Evolutionary conservation across 768 basidiomycete species (phyloP).

Genomic region (Boletales sp.): DNA sequence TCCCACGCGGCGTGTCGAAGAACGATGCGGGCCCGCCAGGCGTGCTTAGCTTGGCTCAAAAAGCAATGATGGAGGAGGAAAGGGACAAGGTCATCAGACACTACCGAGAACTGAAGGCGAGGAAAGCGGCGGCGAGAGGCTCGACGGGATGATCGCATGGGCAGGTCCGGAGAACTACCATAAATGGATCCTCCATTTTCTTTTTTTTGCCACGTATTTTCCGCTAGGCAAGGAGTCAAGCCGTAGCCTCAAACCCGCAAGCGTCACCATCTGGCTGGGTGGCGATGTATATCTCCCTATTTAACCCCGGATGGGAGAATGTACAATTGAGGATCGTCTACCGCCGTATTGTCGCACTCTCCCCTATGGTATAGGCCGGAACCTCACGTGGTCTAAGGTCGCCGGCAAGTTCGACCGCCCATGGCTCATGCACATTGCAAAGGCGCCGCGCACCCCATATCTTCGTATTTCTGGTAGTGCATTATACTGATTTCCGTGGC

Average conservation of each 20-base stretch:
- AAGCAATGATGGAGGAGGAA: slow-evolving; percentile 72
- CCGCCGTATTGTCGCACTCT: not conserved
- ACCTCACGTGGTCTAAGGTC: too few relatives aligned
- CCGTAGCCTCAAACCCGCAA: too few relatives aligned
- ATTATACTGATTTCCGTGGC: slow-evolving; percentile 8
- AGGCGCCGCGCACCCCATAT: slow-evolving; percentile 1
- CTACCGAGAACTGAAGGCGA: slow-evolving; percentile 68
- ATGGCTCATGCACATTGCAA: slow-evolving; percentile 1
- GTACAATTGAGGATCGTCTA: not conserved
- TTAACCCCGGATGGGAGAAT: slow-evolving; percentile 1
- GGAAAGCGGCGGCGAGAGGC: slow-evolving; percentile 19
- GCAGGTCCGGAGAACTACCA: slow-evolving; percentile 6
- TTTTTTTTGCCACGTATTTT: not conserved
- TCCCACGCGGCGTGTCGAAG: slow-evolving; percentile 45
- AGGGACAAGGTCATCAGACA: slow-evolving; percentile 63
- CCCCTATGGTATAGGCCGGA: not conserved
- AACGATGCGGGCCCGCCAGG: slow-evolving; percentile 32
- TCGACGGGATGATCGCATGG: slow-evolving; percentile 3
- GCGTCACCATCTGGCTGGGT: too few relatives aligned
- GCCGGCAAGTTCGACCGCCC: too few relatives aligned
- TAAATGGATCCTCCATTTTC: slow-evolving; percentile 4
- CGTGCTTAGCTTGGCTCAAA: slow-evolving; percentile 71
- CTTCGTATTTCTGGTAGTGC: slow-evolving; percentile 4
- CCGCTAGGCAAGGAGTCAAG: slow-evolving; percentile 1
- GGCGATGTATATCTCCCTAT: slow-evolving; percentile 6